A percentile compares a stretch with the other conserved stretches of the same genome.
These are phyloP conservation scores for Huntiella abstrusa DNA, from an alignment of 2,329 filamentous ascomycete genomes.

Conservation along the genomic window DNA sequence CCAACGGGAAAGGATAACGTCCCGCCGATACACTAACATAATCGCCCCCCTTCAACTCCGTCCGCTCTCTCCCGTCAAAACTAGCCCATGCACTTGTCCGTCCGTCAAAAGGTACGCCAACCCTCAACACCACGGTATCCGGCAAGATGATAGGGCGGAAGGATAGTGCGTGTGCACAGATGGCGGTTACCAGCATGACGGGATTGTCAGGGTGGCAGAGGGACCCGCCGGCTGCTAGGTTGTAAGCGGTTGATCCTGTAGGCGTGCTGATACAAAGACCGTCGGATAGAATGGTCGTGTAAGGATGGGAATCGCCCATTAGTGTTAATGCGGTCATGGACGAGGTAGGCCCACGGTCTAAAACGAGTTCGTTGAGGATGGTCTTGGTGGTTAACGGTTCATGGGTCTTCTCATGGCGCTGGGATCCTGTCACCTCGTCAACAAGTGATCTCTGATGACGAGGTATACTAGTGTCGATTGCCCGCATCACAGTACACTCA, in stretches of 20 bases:
- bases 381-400: slow-evolving; percentile 67
- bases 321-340: slow-evolving; percentile 87
- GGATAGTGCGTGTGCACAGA: slow-evolving; percentile 84
- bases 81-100: slow-evolving; percentile 88
- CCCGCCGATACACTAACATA: slow-evolving; percentile 73
- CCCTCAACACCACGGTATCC: slow-evolving; percentile 80
- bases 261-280: slow-evolving; percentile 88
- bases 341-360: slow-evolving; percentile 83
- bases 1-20: slow-evolving; percentile 62
- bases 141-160: slow-evolving; percentile 94
- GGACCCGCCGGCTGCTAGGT: slow-evolving; percentile 85
- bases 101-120: slow-evolving; percentile 89
- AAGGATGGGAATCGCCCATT: slow-evolving; percentile 88
- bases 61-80: slow-evolving; percentile 80
- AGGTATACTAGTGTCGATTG: slow-evolving; percentile 23
- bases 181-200: slow-evolving; percentile 83
- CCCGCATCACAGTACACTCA: slow-evolving; percentile 85
- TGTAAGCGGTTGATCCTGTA: slow-evolving; percentile 88
- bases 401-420: slow-evolving; percentile 32
- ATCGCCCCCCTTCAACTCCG: slow-evolving; percentile 61
- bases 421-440: slow-evolving; percentile 60
- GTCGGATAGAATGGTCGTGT: slow-evolving; percentile 83
- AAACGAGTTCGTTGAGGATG: slow-evolving; percentile 91
- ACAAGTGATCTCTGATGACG: slow-evolving; percentile 45
- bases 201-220: slow-evolving; percentile 93